phyloP scores from a whole-genome alignment of 2,329 filamentous ascomycete species.

The Calonectria crousiana region DNA sequence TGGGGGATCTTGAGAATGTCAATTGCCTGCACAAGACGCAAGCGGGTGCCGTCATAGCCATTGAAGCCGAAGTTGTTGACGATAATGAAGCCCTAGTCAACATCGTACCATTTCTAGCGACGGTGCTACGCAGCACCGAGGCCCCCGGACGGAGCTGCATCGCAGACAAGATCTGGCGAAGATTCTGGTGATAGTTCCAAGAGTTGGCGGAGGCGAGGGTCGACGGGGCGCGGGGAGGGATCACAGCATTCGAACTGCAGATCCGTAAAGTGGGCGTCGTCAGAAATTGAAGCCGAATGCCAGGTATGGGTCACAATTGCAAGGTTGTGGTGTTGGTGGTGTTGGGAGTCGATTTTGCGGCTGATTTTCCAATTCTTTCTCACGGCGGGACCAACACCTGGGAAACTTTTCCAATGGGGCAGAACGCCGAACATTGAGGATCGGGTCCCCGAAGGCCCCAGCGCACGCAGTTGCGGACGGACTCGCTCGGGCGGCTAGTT shows the following conservation, averaged over 20 bases:
- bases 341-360: conserved; percentile 16
- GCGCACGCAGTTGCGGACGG: background rate
- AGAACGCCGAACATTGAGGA: conserved; percentile 7
- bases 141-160: conserved; percentile 70
- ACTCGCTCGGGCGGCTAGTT: conserved; percentile 14
- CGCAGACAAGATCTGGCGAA: conserved; percentile 23
- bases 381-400: conserved; percentile 39
- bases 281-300: background rate
- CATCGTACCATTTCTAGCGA: conserved; percentile 43
- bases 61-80: conserved; percentile 22
- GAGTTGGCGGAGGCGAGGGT: conserved; percentile 10
- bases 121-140: conserved; percentile 60
- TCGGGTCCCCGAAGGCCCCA: conserved; percentile 3
- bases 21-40: conserved; percentile 49
- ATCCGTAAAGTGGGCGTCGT: background rate
- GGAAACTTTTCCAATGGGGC: conserved; percentile 43
- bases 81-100: conserved; percentile 29
- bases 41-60: conserved; percentile 35
- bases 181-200: conserved; percentile 15
- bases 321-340: conserved; percentile 16
- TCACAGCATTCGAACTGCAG: conserved; percentile 17
- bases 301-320: background rate
- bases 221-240: background rate
- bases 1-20: conserved; percentile 48
- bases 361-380: conserved; percentile 34